A percentile compares a stretch with the other conserved stretches of the same genome.
Conservation (phyloP, 2,329 filamentous ascomycete genomes). For the Fusarium sp. region DNA sequence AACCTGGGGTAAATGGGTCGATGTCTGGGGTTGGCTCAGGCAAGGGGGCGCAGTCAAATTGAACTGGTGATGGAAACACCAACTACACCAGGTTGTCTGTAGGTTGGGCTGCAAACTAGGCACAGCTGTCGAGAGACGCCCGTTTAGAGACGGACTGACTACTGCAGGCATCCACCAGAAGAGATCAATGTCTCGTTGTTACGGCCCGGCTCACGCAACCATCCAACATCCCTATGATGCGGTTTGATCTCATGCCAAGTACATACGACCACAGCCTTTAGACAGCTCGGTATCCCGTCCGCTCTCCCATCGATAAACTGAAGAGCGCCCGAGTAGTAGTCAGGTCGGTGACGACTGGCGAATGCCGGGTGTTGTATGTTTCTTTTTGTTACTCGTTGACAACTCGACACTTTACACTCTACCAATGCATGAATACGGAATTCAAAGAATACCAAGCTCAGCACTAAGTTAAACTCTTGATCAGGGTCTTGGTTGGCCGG, state of each 20-base stretch:
- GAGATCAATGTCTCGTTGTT: not conserved
- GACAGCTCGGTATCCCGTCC: conserved; percentile 15
- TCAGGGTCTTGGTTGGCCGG: conserved; percentile 9
- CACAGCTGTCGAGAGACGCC: not conserved
- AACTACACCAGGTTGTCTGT: not conserved
- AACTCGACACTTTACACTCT: not conserved
- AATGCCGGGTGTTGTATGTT: conserved; percentile 21
- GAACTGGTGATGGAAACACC: conserved; percentile 19
- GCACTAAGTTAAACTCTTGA: conserved; percentile 10
- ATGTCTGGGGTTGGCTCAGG: conserved; percentile 19
- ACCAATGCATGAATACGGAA: not conserved
- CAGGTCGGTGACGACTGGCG: conserved; percentile 21
- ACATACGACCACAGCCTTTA: conserved; percentile 22
- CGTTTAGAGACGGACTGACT: conserved; percentile 7
- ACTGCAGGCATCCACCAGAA: conserved; percentile 15
- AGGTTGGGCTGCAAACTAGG: not conserved
- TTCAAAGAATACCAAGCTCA: not conserved
- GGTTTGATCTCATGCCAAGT: not conserved
- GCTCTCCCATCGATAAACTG: conserved; percentile 17
- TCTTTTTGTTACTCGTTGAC: not conserved
- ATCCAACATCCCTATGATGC: not conserved
- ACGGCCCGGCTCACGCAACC: not conserved
- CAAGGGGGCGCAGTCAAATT: conserved; percentile 16
- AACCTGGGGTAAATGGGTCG: conserved; percentile 30
- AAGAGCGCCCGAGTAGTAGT: conserved; percentile 23